Evolutionary conservation across 148 eudicot genomes (phyloP), one percentile per base, ranked within the genome.

Genomic region (Pouteria glomerata): DNA sequence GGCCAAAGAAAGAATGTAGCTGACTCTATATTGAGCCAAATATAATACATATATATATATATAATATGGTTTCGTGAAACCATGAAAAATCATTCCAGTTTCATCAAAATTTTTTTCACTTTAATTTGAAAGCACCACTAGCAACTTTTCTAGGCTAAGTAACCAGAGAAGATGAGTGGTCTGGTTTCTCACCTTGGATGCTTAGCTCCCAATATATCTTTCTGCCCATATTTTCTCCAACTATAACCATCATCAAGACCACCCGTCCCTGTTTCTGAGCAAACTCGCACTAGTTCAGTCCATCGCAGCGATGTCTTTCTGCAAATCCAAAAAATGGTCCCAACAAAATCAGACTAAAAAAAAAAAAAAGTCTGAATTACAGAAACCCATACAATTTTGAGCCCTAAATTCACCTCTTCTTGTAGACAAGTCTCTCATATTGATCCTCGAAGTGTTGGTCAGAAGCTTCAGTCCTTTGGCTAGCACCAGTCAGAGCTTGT

Each of bases 171-270:
- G n/a, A n/a, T n/a, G n/a, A n/a, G n/a, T n/a, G n/a, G n/a, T n/a
- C n/a, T n/a, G n/a, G n/a, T n/a, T 39, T 44, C 70, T 82, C 19
- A 93, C 98, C 98, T 89, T 61, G 97, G 97, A 77, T 70, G 81
- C 58, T 26, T 83, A 45, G 95, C 78, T 63, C 92, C 88, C 57
- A 89, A 85, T 18, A 93, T 93, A 18, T 76, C 86, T 41, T 93
- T 93, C 72, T 93, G 98, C 3, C 98, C 98, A 82, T 93, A 93
- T 77, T 93, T 93, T 61, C 98, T 87, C 98, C 98, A 93, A 74
- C 82, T 79, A 47, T 63, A 85, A 0, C 91, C 95, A 76, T 93
- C 98, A 48, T 80, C 76, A 59, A 73, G 80, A 18, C 69, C 71
- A 11, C 80, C 89, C 21, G 37, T 63, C 51, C 84, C 90, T 15